Evolutionary conservation across 2,329 filamentous ascomycete species (phyloP).

Genomic region (Zopfia rhizophila): DNA sequence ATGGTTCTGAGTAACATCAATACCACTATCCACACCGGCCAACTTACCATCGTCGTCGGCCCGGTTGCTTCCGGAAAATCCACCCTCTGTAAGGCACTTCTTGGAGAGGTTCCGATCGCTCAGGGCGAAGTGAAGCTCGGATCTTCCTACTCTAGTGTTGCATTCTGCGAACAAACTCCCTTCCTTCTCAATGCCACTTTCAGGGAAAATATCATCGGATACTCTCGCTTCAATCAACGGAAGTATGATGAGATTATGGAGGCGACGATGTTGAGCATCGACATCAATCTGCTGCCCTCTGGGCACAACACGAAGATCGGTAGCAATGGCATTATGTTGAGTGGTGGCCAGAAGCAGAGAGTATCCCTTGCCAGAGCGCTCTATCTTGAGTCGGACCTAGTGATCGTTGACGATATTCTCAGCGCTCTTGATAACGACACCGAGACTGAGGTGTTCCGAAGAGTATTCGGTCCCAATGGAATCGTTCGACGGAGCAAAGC

Average conservation of each 20-base stretch:
- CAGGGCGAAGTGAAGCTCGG: conserved; percentile 30
- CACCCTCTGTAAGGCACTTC: conserved; percentile 45
- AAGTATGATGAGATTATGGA: conserved; percentile 27
- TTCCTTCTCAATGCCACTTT: conserved; percentile 25
- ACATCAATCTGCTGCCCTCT: conserved; percentile 14
- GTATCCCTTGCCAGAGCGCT: conserved; percentile 50
- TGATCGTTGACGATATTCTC: conserved; percentile 60
- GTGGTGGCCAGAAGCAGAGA: conserved; percentile 59
- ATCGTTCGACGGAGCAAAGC: conserved; percentile 48
- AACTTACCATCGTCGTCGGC: conserved; percentile 40
- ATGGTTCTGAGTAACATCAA: conserved; percentile 28
- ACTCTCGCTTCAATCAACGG: conserved; percentile 12
- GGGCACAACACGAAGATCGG: conserved; percentile 6
- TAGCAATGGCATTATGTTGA: conserved; percentile 46
- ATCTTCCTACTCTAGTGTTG: conserved; percentile 25
- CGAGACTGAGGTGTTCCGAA: conserved; percentile 56
- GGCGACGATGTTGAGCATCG: conserved; percentile 11
- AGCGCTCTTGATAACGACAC: conserved; percentile 58
- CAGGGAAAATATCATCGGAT: conserved; percentile 24
- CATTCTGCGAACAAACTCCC: conserved; percentile 55
- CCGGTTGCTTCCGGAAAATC: conserved; percentile 47
- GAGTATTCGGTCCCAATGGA: conserved; percentile 54
- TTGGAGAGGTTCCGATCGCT: conserved; percentile 45
- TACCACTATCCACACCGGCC: conserved; percentile 18
- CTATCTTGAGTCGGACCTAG: conserved; percentile 53